A percentile compares a stretch with the other conserved stretches of the same genome.
Evolutionary conservation across 805 yeast genomes (phyloP).

Genomic region (Clavispora phyllophila): DNA sequence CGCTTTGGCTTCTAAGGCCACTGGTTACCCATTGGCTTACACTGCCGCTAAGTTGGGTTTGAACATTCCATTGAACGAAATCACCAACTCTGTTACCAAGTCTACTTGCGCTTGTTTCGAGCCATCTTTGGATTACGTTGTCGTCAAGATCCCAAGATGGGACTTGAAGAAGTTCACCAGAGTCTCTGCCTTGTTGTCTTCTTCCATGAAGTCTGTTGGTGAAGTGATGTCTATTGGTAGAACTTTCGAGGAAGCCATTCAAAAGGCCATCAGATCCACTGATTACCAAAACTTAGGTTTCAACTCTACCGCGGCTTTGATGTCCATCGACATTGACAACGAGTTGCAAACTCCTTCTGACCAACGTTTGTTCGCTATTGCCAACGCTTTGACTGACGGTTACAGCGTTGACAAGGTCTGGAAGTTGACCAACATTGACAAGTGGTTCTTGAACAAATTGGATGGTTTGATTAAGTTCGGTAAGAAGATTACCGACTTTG

Average conservation of each 20-base stretch:
- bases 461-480: conserved; percentile 71
- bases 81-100: conserved; percentile 94
- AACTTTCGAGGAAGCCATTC: conserved; percentile 95
- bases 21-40: conserved; percentile 97
- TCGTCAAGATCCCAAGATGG: conserved; percentile 98
- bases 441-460: conserved; percentile 91
- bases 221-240: conserved; percentile 99
- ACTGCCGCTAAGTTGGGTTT: conserved; percentile 97
- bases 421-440: conserved; percentile 87
- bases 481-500: conserved; percentile 51
- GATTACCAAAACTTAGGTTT: conserved; percentile 96
- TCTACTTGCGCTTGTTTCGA: conserved; percentile 95
- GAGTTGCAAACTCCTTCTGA: conserved; percentile 98
- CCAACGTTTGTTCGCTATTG: conserved; percentile 92
- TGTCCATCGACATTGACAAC: conserved; percentile 87
- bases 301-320: conserved; percentile 74
- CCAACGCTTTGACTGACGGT: conserved; percentile 86
- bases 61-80: conserved; percentile 90
- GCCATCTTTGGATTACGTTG: conserved; percentile 95
- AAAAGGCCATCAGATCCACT: conserved; percentile 93
- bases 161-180: conserved; percentile 91
- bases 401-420: conserved; percentile 91
- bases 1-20: conserved; percentile 96
- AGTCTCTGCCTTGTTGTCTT: conserved; percentile 79
- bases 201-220: conserved; percentile 98